Percentiles rank a stretch among this genome's conserved stretches.
Evolutionary conservation across 805 yeast genomes (phyloP).

Genomic region (Wickerhamiella alocasiicola): DNA sequence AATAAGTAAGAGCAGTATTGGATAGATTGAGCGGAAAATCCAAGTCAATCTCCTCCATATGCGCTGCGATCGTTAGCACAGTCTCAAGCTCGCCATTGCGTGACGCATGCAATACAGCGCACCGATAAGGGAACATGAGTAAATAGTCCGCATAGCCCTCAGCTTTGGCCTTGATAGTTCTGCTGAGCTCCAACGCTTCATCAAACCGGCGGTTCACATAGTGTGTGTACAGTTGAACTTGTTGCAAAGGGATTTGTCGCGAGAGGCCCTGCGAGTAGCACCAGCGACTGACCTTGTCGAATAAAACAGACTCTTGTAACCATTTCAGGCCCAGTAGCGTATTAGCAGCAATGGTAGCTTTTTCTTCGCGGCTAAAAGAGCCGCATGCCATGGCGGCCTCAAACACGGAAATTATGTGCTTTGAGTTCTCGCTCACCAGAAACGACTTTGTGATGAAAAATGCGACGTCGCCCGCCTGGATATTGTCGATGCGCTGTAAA

Average conservation of each 20-base stretch:
- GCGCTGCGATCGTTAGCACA: constrained; percentile 10
- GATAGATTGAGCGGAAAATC: constrained; percentile 11
- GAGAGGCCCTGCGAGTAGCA: neutral
- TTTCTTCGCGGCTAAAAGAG: constrained; percentile 5
- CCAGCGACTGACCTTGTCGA: neutral
- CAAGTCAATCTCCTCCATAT: constrained; percentile 11
- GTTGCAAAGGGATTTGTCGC: neutral
- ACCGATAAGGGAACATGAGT: constrained; percentile 9
- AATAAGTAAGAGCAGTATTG: constrained; percentile 12
- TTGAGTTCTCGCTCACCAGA: constrained; percentile 14
- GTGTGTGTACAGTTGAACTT: constrained; percentile 3
- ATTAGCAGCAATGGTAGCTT: constrained; percentile 7
- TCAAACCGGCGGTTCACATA: neutral
- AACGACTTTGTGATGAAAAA: constrained; percentile 14
- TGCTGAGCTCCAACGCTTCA: constrained; percentile 11
- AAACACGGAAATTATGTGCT: constrained; percentile 13
- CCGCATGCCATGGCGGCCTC: constrained; percentile 1
- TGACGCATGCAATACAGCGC: constrained; percentile 11
- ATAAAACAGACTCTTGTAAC: constrained; percentile 12
- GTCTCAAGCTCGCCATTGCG: constrained; percentile 10
- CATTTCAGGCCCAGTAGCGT: constrained; percentile 16
- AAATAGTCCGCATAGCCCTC: neutral
- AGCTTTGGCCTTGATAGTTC: neutral
- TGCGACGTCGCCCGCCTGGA: constrained; percentile 12
- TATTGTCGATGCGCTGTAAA: constrained; percentile 8